Conservation (phyloP, 176 grass and related monocot genomes). For the Zizania latifolia region DNA sequence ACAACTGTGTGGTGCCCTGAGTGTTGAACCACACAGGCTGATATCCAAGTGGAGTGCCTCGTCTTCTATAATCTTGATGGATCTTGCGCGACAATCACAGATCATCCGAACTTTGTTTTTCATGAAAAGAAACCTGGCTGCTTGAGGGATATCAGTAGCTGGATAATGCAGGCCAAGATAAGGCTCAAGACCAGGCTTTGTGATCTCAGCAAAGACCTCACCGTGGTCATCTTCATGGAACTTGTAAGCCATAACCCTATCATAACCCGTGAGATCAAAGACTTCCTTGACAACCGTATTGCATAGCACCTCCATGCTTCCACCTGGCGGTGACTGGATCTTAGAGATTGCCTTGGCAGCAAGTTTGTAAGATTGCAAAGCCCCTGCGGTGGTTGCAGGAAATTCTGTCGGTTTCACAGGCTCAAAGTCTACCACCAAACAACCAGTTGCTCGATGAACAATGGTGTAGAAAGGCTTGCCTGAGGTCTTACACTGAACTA, state of each 20-base stretch:
- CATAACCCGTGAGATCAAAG: conserved; percentile 89
- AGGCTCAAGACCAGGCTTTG: conserved; percentile 81
- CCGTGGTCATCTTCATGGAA: conserved; percentile 97
- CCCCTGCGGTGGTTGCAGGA: conserved; percentile 77
- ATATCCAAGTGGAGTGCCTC: conserved; percentile 57
- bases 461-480: conserved; percentile 93
- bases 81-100: conserved; percentile 70
- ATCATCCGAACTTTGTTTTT: conserved; percentile 96
- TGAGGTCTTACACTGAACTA: conserved; percentile 80
- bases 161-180: conserved; percentile 91
- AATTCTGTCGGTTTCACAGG: conserved; percentile 78
- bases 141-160: conserved; percentile 91
- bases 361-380: conserved; percentile 95
- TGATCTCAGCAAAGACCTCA: conserved; percentile 71
- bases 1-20: conserved; percentile 80
- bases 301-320: conserved; percentile 65
- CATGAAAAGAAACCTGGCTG: conserved; percentile 88
- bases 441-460: conserved; percentile 73
- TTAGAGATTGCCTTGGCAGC: conserved; percentile 88
- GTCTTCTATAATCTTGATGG: conserved; percentile 64
- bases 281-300: conserved; percentile 72
- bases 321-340: conserved; percentile 74
- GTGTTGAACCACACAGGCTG: conserved; percentile 77
- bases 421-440: conserved; percentile 79
- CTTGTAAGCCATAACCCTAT: conserved; percentile 96